phyloP scores from a whole-genome alignment of 345 rosid genomes.

The Melastoma malabathricum region DNA sequence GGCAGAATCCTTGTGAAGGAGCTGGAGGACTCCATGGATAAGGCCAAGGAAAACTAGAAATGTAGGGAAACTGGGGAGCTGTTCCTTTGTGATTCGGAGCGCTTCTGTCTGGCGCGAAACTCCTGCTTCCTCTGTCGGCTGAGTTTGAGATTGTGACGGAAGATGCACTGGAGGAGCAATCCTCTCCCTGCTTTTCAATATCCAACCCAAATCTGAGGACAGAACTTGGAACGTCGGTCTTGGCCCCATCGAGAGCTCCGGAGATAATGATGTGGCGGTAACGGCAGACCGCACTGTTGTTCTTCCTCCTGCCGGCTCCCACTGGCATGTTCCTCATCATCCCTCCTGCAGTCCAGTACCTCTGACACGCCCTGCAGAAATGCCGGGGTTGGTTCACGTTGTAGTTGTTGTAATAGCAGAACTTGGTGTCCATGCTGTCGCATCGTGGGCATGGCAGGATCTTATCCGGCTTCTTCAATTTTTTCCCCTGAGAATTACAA shows the following conservation, averaged over 20 bases:
- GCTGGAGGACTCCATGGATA: constrained; percentile 51
- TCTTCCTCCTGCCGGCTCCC: constrained; percentile 89
- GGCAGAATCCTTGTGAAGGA: constrained; percentile 48
- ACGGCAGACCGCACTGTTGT: constrained; percentile 54
- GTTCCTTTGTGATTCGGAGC: constrained; percentile 29
- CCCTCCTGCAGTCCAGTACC: constrained; percentile 95
- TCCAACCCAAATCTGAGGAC: constrained; percentile 49
- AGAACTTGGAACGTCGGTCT: constrained; percentile 30
- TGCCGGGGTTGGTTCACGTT: constrained; percentile 85
- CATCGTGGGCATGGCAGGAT: constrained; percentile 88
- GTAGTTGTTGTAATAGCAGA: constrained; percentile 90
- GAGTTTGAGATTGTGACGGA: constrained; percentile 38
- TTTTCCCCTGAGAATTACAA: constrained; percentile 4
- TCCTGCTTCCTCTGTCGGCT: constrained; percentile 18
- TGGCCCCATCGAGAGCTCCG: constrained; percentile 55
- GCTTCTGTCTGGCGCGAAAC: constrained; percentile 17
- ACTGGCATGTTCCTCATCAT: constrained; percentile 87
- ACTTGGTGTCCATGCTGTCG: constrained; percentile 83
- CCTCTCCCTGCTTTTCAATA: constrained; percentile 26
- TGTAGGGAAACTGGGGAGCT: constrained; percentile 30
- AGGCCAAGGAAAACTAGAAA: constrained; percentile 72
- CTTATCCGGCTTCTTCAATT: constrained; percentile 80
- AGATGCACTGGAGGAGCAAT: constrained; percentile 39
- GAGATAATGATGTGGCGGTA: constrained; percentile 60
- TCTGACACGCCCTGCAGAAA: constrained; percentile 90